A percentile compares a stretch with the other conserved stretches of the same genome.
phyloP scores from a whole-genome alignment of 805 yeast genomes.

The Candida golubevii region DNA sequence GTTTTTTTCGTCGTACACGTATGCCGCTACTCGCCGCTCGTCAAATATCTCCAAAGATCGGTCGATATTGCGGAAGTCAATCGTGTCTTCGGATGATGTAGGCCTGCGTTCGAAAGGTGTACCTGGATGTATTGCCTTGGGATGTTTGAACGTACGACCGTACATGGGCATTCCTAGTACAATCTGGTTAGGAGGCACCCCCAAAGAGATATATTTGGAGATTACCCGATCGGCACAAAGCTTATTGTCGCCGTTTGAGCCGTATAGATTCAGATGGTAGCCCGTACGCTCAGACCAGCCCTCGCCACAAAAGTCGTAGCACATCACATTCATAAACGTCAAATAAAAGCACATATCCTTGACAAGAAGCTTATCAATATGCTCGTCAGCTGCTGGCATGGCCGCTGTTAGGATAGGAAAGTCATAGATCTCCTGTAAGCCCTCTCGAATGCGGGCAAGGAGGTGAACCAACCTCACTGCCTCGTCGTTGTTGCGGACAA shows the following conservation, averaged over 20 bases:
- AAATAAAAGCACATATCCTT: constrained; percentile 54
- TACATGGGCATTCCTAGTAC: constrained; percentile 86
- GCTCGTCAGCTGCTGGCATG: constrained; percentile 60
- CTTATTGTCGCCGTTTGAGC: constrained; percentile 33
- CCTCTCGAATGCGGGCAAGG: constrained; percentile 35
- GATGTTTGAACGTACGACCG: constrained; percentile 46
- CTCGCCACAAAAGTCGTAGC: constrained; percentile 78
- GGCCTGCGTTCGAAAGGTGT: constrained; percentile 26
- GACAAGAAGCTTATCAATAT: constrained; percentile 42
- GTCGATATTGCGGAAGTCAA: constrained; percentile 57
- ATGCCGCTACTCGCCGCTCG: constrained; percentile 42
- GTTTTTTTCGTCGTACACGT: constrained; percentile 11
- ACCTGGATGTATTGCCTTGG: constrained; percentile 39
- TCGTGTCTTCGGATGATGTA: constrained; percentile 29
- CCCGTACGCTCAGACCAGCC: constrained; percentile 61
- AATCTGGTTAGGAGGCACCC: constrained; percentile 49
- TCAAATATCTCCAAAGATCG: constrained; percentile 50
- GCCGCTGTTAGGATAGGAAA: constrained; percentile 63
- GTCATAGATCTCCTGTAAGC: constrained; percentile 27
- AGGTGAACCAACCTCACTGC: constrained; percentile 42
- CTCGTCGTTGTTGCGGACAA: constrained; percentile 51
- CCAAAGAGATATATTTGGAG: constrained; percentile 34
- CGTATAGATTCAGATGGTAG: constrained; percentile 67
- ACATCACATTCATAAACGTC: constrained; percentile 81
- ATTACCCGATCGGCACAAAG: constrained; percentile 50